These are phyloP conservation scores for Medicago ruthenica DNA, from an alignment of 306 rosid genomes.

Conservation along the genomic window DNA sequence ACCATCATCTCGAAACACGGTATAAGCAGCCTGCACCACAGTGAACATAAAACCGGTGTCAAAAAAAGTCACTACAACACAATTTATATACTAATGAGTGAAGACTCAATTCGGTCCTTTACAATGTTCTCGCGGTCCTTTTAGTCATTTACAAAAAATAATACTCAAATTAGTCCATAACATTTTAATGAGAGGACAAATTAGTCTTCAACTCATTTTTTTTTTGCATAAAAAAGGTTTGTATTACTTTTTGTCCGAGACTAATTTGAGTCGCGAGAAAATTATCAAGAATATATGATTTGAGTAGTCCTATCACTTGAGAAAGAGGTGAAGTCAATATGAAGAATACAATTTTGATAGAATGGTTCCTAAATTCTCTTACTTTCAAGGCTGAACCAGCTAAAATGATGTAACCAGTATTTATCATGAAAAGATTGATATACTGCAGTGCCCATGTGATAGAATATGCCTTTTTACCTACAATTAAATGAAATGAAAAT, in stretches of 20 bases:
- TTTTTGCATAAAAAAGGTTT: too few species aligned
- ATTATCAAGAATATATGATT: too few species aligned
- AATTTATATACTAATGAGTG: not conserved
- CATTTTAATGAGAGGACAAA: too few species aligned
- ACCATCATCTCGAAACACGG: slow-evolving; percentile 65
- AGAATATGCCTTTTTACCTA: slow-evolving; percentile 77
- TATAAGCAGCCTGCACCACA: slow-evolving; percentile 72
- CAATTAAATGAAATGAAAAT: slow-evolving; percentile 35
- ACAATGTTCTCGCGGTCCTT: too few species aligned
- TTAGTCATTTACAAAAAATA: too few species aligned
- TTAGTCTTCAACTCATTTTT: too few species aligned
- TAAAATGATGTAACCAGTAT: slow-evolving; percentile 84
- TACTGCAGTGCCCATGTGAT: slow-evolving; percentile 91
- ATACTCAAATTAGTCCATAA: too few species aligned
- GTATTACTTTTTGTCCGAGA: too few species aligned
- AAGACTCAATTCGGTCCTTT: too few species aligned
- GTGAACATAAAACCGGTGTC: not conserved
- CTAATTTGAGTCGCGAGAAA: too few species aligned
- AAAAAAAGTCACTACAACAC: not conserved
- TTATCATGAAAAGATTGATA: slow-evolving; percentile 92
- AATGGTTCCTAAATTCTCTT: slow-evolving; percentile 24
- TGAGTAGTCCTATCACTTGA: too few species aligned
- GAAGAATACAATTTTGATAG: slow-evolving; percentile 6
- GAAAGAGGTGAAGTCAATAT: too few species aligned
- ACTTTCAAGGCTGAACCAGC: slow-evolving; percentile 97